Base-by-base conservation (phyloP, 2,329 filamentous ascomycete species). In the Salinomyces thailandicus region DNA sequence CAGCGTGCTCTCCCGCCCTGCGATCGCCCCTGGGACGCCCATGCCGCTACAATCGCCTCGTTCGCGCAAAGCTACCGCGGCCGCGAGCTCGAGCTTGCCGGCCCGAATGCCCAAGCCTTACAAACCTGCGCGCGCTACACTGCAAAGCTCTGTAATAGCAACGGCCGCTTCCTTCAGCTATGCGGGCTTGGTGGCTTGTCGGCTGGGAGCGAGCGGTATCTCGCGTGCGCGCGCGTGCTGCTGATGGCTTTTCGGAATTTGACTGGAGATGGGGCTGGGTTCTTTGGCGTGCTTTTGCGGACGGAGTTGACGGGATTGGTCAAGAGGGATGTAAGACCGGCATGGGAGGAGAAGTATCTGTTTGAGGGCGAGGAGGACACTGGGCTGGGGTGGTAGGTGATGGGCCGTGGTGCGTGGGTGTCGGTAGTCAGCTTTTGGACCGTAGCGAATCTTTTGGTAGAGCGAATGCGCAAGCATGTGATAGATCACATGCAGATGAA, bases 331-430 rank as follows among this genome's bases (percentile, higher is more conserved):
- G 27, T 30, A 6, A 7, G 13, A 7, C 8, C 6, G 14, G 27
- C 27, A 6, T 30, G 27, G 27, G 27, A 30, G 27, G 6, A 15
- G 27, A 30, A 30, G 27, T 30, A 30, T 15, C 27, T 13, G 7
- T 30, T 30, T 13, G 27, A 30, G 14, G 27, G 27, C 9, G 27
- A 30, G 27, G n/a, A n/a, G n/a, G n/a, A n/a, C n/a, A n/a, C n/a
- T n/a, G n/a, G n/a, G n/a, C n/a, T n/a, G n/a, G n/a, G n/a, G n/a
- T n/a, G n/a, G n/a, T n/a, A n/a, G n/a, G n/a, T n/a, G n/a, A n/a
- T n/a, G n/a, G n/a, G n/a, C n/a, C n/a, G n/a, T n/a, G n/a, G n/a
- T n/a, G n/a, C n/a, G n/a, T n/a, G n/a, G n/a, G n/a, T n/a, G n/a
- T n/a, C n/a, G n/a, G n/a, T n/a, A n/a, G n/a, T n/a, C n/a, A n/a